These are phyloP conservation scores for Phytopythium aichiense DNA, from an alignment of 352 stramenopile genomes.

Conservation along the genomic window DNA sequence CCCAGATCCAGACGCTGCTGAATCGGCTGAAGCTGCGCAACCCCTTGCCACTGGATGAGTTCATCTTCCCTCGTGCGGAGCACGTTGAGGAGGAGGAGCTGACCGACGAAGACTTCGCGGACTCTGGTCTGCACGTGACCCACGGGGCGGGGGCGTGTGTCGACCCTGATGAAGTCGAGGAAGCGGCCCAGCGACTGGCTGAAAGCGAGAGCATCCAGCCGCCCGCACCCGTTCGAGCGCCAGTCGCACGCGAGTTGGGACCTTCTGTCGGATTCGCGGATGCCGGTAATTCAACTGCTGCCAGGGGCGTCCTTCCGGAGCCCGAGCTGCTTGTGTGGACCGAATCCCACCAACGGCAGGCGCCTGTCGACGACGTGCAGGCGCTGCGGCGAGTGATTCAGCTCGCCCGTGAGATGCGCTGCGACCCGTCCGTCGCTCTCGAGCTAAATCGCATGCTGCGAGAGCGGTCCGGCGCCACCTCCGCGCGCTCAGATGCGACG, in stretches of 20 bases:
- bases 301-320: conserved; percentile 8
- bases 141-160: conserved; percentile 35
- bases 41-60: conserved; percentile 45
- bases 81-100: conserved; percentile 52
- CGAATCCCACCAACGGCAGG: conserved; percentile 24
- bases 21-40: conserved; percentile 46
- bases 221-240: background rate
- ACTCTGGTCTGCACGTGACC: conserved; percentile 43
- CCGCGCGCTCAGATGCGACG: background rate
- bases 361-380: conserved; percentile 36
- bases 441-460: conserved; percentile 55
- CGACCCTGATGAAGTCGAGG: conserved; percentile 15
- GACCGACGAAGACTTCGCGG: conserved; percentile 61
- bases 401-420: conserved; percentile 63
- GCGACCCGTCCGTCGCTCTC: conserved; percentile 40
- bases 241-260: background rate
- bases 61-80: conserved; percentile 40
- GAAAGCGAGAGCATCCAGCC: conserved; percentile 17
- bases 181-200: conserved; percentile 16
- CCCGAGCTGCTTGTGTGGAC: conserved; percentile 50
- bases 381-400: conserved; percentile 62
- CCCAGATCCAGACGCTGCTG: conserved; percentile 45
- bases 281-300: background rate
- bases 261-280: background rate
- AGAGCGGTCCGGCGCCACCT: conserved; percentile 24